These are phyloP conservation scores for Saururus chinensis DNA, from an alignment of 164 flowering plant species.

Conservation along the genomic window DNA sequence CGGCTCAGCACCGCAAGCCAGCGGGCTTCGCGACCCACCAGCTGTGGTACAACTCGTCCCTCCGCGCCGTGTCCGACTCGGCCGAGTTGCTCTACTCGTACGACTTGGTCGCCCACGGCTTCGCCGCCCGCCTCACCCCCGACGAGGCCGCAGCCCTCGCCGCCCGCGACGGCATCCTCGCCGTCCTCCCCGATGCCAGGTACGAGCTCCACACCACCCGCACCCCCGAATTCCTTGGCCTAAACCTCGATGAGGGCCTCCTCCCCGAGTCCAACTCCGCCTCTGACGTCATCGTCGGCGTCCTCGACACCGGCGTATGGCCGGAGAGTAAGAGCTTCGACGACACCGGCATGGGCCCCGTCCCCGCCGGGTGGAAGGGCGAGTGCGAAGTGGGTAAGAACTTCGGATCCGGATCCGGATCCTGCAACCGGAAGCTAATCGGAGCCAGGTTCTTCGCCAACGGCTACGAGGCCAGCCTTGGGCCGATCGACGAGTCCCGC, in stretches of 20 bases:
- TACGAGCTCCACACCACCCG: slow-evolving; percentile 88
- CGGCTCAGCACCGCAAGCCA: slow-evolving; percentile 62
- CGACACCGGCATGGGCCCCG: slow-evolving; percentile 59
- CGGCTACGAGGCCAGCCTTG: slow-evolving; percentile 63
- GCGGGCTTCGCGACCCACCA: slow-evolving; percentile 29
- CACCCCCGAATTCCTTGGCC: slow-evolving; percentile 78
- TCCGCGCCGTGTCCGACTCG: slow-evolving; percentile 47
- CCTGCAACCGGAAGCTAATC: slow-evolving; percentile 72
- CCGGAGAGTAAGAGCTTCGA: slow-evolving; percentile 62
- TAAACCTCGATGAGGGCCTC: slow-evolving; percentile 20
- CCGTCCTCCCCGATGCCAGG: slow-evolving; percentile 45
- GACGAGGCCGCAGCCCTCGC: slow-evolving; percentile 42
- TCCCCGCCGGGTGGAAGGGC: slow-evolving; percentile 69
- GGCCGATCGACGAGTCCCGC: slow-evolving; percentile 45
- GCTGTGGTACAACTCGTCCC: slow-evolving; percentile 60
- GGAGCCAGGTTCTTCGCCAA: slow-evolving; percentile 68
- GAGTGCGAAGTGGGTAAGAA: slow-evolving; percentile 39
- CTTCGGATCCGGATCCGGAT: slow-evolving; percentile 27
- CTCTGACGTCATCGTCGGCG: slow-evolving; percentile 63
- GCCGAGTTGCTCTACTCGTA: slow-evolving; percentile 64
- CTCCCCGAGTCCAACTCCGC: slow-evolving; percentile 26
- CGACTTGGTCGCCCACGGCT: slow-evolving; percentile 57
- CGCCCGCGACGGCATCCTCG: slow-evolving; percentile 34
- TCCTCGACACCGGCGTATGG: slow-evolving; percentile 86
- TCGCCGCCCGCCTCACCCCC: slow-evolving; percentile 49